Conservation (phyloP, 2,329 filamentous ascomycete genomes). For the Periconia macrospinosa region DNA sequence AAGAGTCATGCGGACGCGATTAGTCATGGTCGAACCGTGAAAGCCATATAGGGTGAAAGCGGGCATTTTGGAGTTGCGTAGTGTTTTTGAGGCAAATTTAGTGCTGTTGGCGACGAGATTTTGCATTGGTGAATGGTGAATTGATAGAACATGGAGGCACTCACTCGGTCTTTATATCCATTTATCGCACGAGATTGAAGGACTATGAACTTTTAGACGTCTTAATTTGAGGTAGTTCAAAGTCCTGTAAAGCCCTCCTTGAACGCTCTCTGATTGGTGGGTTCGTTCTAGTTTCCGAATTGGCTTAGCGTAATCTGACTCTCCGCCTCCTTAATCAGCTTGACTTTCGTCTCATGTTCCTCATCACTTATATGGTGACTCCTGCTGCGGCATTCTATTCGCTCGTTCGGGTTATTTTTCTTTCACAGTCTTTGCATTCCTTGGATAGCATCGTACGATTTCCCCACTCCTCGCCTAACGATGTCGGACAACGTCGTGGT, state of each 20-base stretch:
- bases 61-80: constrained; percentile 20
- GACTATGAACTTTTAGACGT: background rate
- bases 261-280: constrained; percentile 13
- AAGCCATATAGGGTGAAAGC: constrained; percentile 21
- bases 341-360: constrained; percentile 4
- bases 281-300: constrained; percentile 16
- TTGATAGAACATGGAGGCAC: constrained; percentile 8
- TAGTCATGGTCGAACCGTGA: constrained; percentile 18
- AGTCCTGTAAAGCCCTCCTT: too few relatives aligned
- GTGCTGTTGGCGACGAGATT: constrained; percentile 13
- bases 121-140: constrained; percentile 10
- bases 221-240: too few relatives aligned
- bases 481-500: constrained; percentile 11
- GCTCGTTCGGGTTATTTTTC: constrained; percentile 14
- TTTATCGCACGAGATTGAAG: background rate
- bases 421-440: constrained; percentile 2
- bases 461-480: background rate
- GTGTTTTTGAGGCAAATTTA: constrained; percentile 11
- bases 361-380: constrained; percentile 1
- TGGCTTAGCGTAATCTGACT: constrained; percentile 13
- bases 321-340: constrained; percentile 1
- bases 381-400: constrained; percentile 11
- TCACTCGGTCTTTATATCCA: constrained; percentile 11
- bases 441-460: too few relatives aligned
- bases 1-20: constrained; percentile 22